Conservation (phyloP, 768 basidiomycete genomes). For the Boletus vermiculosoides region DNA sequence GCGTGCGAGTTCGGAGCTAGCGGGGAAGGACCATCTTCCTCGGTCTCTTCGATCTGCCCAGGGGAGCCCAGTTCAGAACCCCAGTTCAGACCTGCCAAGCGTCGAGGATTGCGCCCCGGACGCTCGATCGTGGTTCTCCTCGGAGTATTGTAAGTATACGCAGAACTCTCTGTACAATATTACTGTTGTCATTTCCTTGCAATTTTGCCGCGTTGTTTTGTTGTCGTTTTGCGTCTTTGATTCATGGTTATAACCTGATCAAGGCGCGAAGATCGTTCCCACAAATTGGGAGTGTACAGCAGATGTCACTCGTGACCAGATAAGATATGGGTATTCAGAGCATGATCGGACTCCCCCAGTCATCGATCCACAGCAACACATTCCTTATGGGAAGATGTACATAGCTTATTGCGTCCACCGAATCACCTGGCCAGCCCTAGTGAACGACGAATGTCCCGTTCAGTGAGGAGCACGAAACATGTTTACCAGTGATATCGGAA, state of each 20-base stretch:
- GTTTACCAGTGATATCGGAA: background rate
- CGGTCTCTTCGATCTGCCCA: background rate
- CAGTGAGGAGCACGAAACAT: too few species aligned
- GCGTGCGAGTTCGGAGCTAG: background rate
- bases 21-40: too few species aligned
- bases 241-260: background rate
- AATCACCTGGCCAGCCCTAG: background rate
- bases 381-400: background rate
- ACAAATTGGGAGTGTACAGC: background rate
- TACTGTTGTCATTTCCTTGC: background rate
- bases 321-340: constrained; percentile 10
- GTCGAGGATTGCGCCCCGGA: background rate
- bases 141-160: background rate
- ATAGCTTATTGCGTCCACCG: background rate
- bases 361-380: background rate
- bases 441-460: background rate
- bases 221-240: background rate
- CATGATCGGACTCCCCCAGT: background rate
- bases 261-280: background rate
- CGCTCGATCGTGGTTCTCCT: background rate
- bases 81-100: background rate
- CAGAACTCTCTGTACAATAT: background rate
- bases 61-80: too few species aligned
- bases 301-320: background rate
- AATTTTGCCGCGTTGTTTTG: background rate